Base-by-base conservation (phyloP, 164 flowering plant genomes). In the Dillenia turbinata region DNA sequence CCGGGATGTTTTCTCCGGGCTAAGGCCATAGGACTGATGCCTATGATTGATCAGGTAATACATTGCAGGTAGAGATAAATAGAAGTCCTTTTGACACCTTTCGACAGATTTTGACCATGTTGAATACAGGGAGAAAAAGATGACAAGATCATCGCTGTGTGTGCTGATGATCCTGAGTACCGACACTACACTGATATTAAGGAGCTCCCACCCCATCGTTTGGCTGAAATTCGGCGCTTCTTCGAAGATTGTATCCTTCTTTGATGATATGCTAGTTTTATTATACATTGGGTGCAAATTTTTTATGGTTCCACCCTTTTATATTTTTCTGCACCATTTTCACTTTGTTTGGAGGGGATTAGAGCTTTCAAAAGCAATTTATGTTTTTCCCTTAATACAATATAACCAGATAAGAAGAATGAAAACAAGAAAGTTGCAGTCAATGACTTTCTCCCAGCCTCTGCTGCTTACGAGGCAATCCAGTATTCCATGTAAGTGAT, bases 351-450 rank as follows among this genome's bases (percentile, higher is more conserved):
- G 0, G 40, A 33, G 6, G 40, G 40, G 40, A 33, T 33, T 6
- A 5, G 40, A 33, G 40, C 40, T 33, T 33, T 33, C 7, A 6
- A 33, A 33, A 33, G 40, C 40, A 33, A 33, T 4, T 33, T 33
- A 33, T 33, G 7, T 33, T 33, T 33, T 64, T 66, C 19, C 70
- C 81, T 77, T 81, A 40, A 79, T 59, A 4, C 40, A 66, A 52
- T 16, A 45, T 11, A 60, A 61, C 72, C 67, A 88, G 95, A 88
- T 76, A 86, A 86, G 89, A 88, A 88, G 62, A 88, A 88, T 69
- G 95, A 88, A 77, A 88, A 88, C 78, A 88, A 88, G 70, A 89
- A 88, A 73, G 95, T 88, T 56, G 95, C 91, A 49, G 95, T 86
- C 22, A 66, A 86, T 56, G 88, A 88, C 56, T 88, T 88, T 72